Evolutionary conservation across 2,329 filamentous ascomycete species (phyloP).

Genomic region (Xenosphaeropsis pyriputrescens): DNA sequence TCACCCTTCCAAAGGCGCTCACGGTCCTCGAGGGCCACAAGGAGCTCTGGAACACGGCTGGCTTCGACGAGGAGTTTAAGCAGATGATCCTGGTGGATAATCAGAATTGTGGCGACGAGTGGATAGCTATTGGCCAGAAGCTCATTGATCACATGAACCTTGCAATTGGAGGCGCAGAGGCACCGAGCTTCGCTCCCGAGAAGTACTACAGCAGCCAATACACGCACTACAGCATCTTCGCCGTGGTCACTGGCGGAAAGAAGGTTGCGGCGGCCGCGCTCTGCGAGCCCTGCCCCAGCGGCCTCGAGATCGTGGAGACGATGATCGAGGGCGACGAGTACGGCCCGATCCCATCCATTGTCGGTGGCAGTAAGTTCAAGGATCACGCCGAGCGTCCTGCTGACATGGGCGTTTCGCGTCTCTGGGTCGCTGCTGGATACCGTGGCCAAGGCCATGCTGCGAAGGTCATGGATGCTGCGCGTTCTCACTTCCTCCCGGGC

Average conservation of each 20-base stretch:
- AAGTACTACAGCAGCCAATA: too few relatives aligned
- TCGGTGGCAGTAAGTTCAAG: neutral
- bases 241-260: slow-evolving; percentile 1
- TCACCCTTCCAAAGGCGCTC: too few relatives aligned
- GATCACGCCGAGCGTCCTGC: slow-evolving; percentile 24
- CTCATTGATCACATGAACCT: neutral
- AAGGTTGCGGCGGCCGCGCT: neutral
- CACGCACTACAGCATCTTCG: slow-evolving; percentile 1
- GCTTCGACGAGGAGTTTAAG: too few relatives aligned
- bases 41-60: too few relatives aligned
- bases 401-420: slow-evolving; percentile 46
- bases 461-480: slow-evolving; percentile 37
- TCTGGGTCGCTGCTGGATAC: slow-evolving; percentile 45
- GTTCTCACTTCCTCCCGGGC: slow-evolving; percentile 34
- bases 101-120: neutral
- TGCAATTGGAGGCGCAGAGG: neutral
- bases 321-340: neutral
- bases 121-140: neutral
- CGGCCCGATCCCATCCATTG: neutral
- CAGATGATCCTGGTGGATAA: too few relatives aligned
- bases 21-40: too few relatives aligned
- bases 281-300: neutral
- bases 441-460: slow-evolving; percentile 41
- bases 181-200: neutral
- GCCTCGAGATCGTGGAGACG: neutral